Conservation (phyloP, 164 flowering plant species). For the Akebia trifoliata region DNA sequence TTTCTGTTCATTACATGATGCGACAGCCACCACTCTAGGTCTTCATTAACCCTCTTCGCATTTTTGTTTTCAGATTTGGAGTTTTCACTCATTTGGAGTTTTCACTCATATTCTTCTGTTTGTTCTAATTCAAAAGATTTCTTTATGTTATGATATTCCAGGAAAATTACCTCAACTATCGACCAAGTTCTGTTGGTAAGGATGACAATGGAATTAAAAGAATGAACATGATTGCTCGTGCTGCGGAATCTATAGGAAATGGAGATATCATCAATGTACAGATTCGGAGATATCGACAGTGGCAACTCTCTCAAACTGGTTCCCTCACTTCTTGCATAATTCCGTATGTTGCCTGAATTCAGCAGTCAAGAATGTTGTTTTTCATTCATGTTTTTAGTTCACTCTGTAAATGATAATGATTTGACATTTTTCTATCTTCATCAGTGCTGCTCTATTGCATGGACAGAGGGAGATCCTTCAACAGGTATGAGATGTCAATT, state of each 20-base stretch:
- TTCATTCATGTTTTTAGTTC: neutral
- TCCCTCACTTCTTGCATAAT: slow-evolving; percentile 66
- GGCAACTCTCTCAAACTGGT: slow-evolving; percentile 85
- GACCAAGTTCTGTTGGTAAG: slow-evolving; percentile 66
- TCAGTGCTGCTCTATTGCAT: slow-evolving; percentile 84
- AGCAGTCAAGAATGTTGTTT: neutral
- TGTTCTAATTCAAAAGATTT: too few relatives aligned
- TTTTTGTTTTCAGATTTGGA: too few relatives aligned
- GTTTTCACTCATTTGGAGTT: too few relatives aligned
- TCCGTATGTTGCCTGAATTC: slow-evolving; percentile 64
- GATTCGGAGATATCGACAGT: slow-evolving; percentile 85
- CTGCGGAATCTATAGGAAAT: slow-evolving; percentile 93
- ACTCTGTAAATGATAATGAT: neutral
- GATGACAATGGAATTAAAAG: slow-evolving; percentile 79
- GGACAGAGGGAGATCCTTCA: slow-evolving; percentile 78
- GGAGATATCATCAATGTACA: slow-evolving; percentile 94
- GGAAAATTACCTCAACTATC: slow-evolving; percentile 92
- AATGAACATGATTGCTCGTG: slow-evolving; percentile 77
- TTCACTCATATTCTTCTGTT: too few relatives aligned
- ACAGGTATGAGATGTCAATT: slow-evolving; percentile 42
- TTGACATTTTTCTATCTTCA: slow-evolving; percentile 13
- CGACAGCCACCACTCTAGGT: too few relatives aligned
- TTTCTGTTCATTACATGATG: too few relatives aligned
- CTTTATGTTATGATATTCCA: slow-evolving; percentile 24
- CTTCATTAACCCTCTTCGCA: too few relatives aligned